A percentile compares a stretch with the other conserved stretches of the same genome.
phyloP scores from a whole-genome alignment of 305 asterid species.

The Fraxinus dipetala region DNA sequence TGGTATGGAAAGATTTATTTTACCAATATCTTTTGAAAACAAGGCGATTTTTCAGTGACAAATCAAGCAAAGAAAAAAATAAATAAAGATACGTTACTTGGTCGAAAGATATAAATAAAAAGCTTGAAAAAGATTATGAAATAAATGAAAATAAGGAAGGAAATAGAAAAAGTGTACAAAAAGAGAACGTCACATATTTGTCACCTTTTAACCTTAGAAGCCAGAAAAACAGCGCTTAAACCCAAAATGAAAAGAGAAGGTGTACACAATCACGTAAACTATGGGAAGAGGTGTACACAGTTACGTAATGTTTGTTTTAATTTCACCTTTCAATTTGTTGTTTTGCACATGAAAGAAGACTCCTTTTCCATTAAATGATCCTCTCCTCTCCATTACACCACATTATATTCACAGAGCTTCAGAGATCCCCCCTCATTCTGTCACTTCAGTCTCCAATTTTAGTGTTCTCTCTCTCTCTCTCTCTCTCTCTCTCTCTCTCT shows the following conservation, averaged over 20 bases:
- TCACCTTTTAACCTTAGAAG: neutral
- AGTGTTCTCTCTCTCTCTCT: neutral
- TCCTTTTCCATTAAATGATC: slow-evolving; percentile 24
- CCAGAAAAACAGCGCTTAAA: neutral
- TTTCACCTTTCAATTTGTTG: slow-evolving; percentile 22
- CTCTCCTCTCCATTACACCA: slow-evolving; percentile 13
- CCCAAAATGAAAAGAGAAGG: neutral
- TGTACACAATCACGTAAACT: neutral
- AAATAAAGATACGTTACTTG: neutral
- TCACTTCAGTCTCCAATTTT: slow-evolving; percentile 19
- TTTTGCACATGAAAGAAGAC: slow-evolving; percentile 26
- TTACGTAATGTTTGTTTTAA: neutral
- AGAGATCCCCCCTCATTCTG: slow-evolving; percentile 14
- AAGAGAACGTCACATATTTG: neutral
- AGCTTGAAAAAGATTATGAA: neutral
- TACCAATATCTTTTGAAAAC: neutral
- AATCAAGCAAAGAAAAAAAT: neutral
- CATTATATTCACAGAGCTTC: slow-evolving; percentile 21
- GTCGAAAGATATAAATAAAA: neutral
- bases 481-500: neutral
- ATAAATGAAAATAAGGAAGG: neutral
- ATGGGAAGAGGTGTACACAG: neutral
- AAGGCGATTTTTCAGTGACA: neutral
- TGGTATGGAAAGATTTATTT: neutral
- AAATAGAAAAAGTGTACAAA: neutral